These are phyloP conservation scores for Leccinum incarnatum DNA, from an alignment of 768 basidiomycete species.

Conservation along the genomic window DNA sequence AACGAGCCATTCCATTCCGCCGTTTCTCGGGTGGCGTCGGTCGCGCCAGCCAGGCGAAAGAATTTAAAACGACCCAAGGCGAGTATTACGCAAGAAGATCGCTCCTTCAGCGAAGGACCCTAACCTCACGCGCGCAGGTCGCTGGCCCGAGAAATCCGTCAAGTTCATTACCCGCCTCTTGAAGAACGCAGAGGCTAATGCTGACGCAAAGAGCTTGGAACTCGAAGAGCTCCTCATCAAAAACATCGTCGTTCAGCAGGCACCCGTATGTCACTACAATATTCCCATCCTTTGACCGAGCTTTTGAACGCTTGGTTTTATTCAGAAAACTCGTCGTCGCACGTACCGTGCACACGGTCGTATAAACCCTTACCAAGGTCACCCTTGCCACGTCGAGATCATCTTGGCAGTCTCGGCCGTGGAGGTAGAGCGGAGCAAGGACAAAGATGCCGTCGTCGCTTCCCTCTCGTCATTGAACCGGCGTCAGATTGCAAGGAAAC, in stretches of 20 bases:
- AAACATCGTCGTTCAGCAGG: constrained; percentile 98
- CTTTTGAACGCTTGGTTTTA: constrained; percentile 1
- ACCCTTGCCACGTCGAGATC: constrained; percentile 95
- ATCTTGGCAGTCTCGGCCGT: constrained; percentile 77
- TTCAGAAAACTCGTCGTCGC: constrained; percentile 94
- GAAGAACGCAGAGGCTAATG: constrained; percentile 99
- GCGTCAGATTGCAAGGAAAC: constrained; percentile 81
- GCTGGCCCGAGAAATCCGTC: constrained; percentile 99
- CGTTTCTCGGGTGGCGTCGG: constrained; percentile 95
- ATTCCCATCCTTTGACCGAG: constrained; percentile 1
- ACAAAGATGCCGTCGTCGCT: constrained; percentile 56
- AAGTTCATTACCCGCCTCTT: constrained; percentile 91
- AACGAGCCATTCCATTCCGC: constrained; percentile 94
- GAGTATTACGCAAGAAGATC: constrained; percentile 30
- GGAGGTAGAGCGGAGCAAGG: constrained; percentile 91
- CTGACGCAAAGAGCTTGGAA: constrained; percentile 94
- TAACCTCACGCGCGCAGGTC: constrained; percentile 55
- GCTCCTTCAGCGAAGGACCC: neutral
- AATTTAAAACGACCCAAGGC: constrained; percentile 97
- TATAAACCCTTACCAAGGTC: constrained; percentile 98
- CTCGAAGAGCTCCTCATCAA: constrained; percentile 91
- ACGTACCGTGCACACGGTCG: constrained; percentile 98
- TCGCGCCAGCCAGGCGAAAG: constrained; percentile 90
- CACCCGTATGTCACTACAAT: constrained; percentile 65
- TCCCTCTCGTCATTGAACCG: constrained; percentile 73